These are phyloP conservation scores for Neonothopanus nambi DNA, from an alignment of 1,284 basidiomycete species.

Conservation along the genomic window DNA sequence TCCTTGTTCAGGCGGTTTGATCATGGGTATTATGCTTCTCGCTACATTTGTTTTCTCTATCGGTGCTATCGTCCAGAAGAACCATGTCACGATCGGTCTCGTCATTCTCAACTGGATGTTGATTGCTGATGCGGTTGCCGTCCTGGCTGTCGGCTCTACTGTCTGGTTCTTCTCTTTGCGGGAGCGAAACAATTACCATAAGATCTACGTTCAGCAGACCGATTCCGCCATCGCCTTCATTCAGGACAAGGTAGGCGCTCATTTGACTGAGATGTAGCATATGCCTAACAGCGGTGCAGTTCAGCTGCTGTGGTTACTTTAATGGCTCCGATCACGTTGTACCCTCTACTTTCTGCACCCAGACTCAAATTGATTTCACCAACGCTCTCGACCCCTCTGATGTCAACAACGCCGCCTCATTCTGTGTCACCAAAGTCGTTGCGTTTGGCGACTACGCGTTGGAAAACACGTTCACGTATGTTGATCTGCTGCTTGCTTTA, in stretches of 20 bases:
- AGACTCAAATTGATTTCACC: slow-evolving; percentile 47
- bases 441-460: slow-evolving; percentile 66
- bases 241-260: slow-evolving; percentile 67
- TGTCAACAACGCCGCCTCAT: slow-evolving; percentile 42
- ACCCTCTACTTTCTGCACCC: slow-evolving; percentile 61
- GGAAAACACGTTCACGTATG: slow-evolving; percentile 81
- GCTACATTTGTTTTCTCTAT: slow-evolving; percentile 70
- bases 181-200: slow-evolving; percentile 66
- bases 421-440: slow-evolving; percentile 71
- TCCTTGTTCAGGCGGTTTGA: slow-evolving; percentile 57
- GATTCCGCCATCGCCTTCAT: slow-evolving; percentile 52
- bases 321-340: slow-evolving; percentile 59
- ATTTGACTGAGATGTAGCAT: not conserved
- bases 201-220: slow-evolving; percentile 50
- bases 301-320: slow-evolving; percentile 84
- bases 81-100: slow-evolving; percentile 65
- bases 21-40: slow-evolving; percentile 70
- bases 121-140: slow-evolving; percentile 56
- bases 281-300: slow-evolving; percentile 36
- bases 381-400: slow-evolving; percentile 40
- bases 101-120: slow-evolving; percentile 75
- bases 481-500: slow-evolving; percentile 18
- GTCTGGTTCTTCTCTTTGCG: slow-evolving; percentile 80
- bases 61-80: slow-evolving; percentile 66
- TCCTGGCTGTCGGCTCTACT: slow-evolving; percentile 64